Conservation (phyloP, 2,329 filamentous ascomycete species). For the Cytospora schulzeri region DNA sequence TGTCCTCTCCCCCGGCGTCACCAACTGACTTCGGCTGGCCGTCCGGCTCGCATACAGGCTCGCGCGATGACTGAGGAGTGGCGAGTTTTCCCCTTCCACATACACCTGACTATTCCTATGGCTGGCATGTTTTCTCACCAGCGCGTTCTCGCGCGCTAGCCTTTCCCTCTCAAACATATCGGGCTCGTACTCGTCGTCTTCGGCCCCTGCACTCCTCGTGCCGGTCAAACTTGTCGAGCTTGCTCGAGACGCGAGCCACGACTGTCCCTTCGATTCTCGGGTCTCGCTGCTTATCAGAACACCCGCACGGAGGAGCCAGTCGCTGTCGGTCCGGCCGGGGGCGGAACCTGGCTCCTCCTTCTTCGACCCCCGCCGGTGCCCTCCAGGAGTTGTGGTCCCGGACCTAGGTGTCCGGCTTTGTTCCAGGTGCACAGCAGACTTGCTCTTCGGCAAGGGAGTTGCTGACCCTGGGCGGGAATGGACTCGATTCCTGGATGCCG, state of each 20-base stretch:
- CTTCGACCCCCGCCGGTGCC: conserved; percentile 35
- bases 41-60: conserved; percentile 51
- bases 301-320: conserved; percentile 67
- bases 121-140: conserved; percentile 49
- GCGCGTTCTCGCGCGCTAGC: conserved; percentile 40
- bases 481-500: conserved; percentile 46
- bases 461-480: conserved; percentile 43
- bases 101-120: conserved; percentile 48
- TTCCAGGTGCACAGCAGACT: conserved; percentile 61
- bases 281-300: conserved; percentile 63
- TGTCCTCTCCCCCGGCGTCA: conserved; percentile 48
- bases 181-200: conserved; percentile 23
- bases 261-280: conserved; percentile 68
- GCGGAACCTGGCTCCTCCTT: conserved; percentile 29
- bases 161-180: conserved; percentile 37
- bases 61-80: conserved; percentile 46
- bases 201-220: conserved; percentile 49
- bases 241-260: conserved; percentile 67
- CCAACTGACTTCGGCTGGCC: conserved; percentile 45
- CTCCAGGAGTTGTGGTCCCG: conserved; percentile 26
- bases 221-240: conserved; percentile 65
- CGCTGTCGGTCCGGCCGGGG: conserved; percentile 52
- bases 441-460: conserved; percentile 57
- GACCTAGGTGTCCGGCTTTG: conserved; percentile 28
- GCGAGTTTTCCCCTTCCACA: conserved; percentile 41